These are phyloP conservation scores for Schizophyllum amplum DNA, from an alignment of 1,284 basidiomycete species.

Conservation along the genomic window DNA sequence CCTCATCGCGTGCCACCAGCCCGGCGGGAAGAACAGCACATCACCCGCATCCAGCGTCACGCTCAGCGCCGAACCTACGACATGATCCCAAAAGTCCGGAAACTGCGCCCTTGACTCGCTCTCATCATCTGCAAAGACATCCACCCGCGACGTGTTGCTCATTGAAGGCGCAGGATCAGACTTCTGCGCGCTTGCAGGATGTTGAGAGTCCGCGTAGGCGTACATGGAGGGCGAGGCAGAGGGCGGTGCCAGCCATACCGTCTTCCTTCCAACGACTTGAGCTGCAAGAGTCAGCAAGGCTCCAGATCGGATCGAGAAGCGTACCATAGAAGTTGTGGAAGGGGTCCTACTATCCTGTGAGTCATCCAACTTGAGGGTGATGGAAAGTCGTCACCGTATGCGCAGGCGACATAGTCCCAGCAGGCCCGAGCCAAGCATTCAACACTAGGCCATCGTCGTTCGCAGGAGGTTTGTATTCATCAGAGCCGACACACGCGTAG, in stretches of 20 bases:
- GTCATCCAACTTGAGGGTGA: constrained; percentile 4
- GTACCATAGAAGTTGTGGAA: constrained; percentile 88
- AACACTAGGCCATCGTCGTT: constrained; percentile 66
- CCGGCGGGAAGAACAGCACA: constrained; percentile 78
- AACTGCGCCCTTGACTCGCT: constrained; percentile 17
- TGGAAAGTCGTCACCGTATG: constrained; percentile 67
- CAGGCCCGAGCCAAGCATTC: constrained; percentile 88
- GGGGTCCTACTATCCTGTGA: constrained; percentile 59
- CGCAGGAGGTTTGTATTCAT: constrained; percentile 51
- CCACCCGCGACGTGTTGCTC: constrained; percentile 60
- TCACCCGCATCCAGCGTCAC: constrained; percentile 75
- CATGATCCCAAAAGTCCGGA: constrained; percentile 47
- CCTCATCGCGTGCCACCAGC: constrained; percentile 93
- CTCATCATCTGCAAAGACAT: constrained; percentile 47
- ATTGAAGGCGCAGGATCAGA: constrained; percentile 13
- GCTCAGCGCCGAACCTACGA: constrained; percentile 57
- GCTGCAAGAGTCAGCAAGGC: constrained; percentile 34
- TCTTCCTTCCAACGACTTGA: constrained; percentile 84
- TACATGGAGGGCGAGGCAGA: constrained; percentile 46
- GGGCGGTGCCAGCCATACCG: constrained; percentile 90
- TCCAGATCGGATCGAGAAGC: constrained; percentile 7
- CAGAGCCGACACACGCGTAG: constrained; percentile 36
- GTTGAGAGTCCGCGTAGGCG: constrained; percentile 28
- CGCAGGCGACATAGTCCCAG: constrained; percentile 73
- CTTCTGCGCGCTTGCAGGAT: constrained; percentile 19